Percentiles rank a stretch among this genome's conserved stretches.
phyloP scores from a whole-genome alignment of 495 filamentous ascomycete genomes.

The Tuber borchii region DNA sequence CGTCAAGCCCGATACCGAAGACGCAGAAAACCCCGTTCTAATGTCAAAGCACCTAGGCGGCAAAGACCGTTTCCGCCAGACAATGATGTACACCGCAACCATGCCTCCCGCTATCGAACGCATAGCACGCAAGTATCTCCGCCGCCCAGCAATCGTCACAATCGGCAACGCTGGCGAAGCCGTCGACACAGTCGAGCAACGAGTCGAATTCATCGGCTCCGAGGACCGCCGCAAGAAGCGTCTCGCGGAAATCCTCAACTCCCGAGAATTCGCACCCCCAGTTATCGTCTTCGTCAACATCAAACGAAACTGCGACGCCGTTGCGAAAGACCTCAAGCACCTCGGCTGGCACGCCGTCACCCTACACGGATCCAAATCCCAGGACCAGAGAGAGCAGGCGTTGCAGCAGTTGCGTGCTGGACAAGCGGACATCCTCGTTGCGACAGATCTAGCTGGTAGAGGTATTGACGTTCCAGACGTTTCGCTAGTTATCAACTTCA shows the following conservation, averaged over 20 bases:
- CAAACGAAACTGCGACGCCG: conserved; percentile 96
- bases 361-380: conserved; percentile 89
- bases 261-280: conserved; percentile 77
- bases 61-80: conserved; percentile 87
- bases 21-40: conserved; percentile 74
- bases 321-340: conserved; percentile 90
- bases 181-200: conserved; percentile 97
- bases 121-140: conserved; percentile 92
- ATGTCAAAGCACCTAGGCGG: conserved; percentile 80
- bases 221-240: conserved; percentile 98
- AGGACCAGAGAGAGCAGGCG: conserved; percentile 94
- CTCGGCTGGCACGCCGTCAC: conserved; percentile 90
- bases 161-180: conserved; percentile 94
- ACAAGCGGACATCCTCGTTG: conserved; percentile 79
- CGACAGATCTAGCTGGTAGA: conserved; percentile 90
- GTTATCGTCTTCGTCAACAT: conserved; percentile 99
- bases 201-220: conserved; percentile 82
- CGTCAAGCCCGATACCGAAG: conserved; percentile 93
- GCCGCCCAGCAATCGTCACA: conserved; percentile 86
- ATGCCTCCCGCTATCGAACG: conserved; percentile 93
- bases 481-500: conserved; percentile 93
- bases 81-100: conserved; percentile 99
- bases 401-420: conserved; percentile 78
- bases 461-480: conserved; percentile 98
- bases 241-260: conserved; percentile 79